Evolutionary conservation across 148 eudicot genomes (phyloP), one percentile per base, ranked within the genome.

Genomic region (Pharnaceum exiguum): DNA sequence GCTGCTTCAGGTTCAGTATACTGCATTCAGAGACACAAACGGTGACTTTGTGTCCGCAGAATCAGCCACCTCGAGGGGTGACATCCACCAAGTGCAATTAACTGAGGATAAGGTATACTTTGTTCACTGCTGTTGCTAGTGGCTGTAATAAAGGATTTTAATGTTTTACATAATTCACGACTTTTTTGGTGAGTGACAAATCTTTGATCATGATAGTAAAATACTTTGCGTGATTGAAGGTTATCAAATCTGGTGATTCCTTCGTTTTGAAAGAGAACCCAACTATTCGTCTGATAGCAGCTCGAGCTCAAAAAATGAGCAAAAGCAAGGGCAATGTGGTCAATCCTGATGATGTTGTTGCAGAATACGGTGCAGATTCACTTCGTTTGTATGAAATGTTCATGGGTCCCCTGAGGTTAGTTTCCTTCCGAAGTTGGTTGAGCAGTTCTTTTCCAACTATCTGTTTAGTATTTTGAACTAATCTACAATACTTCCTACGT

Each of bases 331-430:
- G 96, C 49, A 89, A 93, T 71, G 96, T 93, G n/a, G 68, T 93
- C 57, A 93, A 93, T 72, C 99, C 99, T 39, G 99, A 93, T 55
- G 96, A 93, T 71, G 90, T 93, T 32, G 91, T 93, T 52, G 73
- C 78, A 25, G 83, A 81, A 70, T 93, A 85, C 68, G 99, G 99
- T 49, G 99, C 99, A 27, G 99, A 93, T 69, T 85, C 99, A 62
- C 95, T 93, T 53, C 88, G 99, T 46, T 72, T 93, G 75, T 93
- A 85, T 74, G 99, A 93, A 73, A 93, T 93, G 99, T 93, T 93
- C 78, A 93, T 85, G 99, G 99, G 96, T 55, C 96, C 99, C 72
- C 71, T 93, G 55, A 83, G 99, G 99, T 93, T 61, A 51, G 45
- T 53, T 50, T 59, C 18, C 38, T 33, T 39, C 60, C 46, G 60